Evolutionary conservation across 176 grass and related monocot genomes (phyloP).

Genomic region (Puya raimondii): DNA sequence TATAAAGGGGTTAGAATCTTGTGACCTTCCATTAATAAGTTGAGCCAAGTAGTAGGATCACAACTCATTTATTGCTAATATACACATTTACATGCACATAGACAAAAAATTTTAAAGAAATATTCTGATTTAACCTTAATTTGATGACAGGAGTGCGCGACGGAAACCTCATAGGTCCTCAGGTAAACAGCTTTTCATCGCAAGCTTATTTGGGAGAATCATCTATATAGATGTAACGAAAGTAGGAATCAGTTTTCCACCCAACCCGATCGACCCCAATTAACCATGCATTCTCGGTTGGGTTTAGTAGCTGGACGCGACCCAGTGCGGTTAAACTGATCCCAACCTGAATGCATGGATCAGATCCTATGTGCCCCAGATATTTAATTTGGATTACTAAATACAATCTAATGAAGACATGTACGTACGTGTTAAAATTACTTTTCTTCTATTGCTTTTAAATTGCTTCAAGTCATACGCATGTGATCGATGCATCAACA

Average conservation of each 20-base stretch:
- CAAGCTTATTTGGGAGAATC: background rate
- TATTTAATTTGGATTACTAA: too few relatives aligned
- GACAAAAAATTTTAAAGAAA: background rate
- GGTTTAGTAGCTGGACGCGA: too few relatives aligned
- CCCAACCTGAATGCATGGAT: too few relatives aligned
- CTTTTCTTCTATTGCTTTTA: background rate
- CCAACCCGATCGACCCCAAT: too few relatives aligned
- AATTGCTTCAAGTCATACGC: background rate
- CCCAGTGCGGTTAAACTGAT: too few relatives aligned
- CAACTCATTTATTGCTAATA: too few relatives aligned
- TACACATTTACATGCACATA: background rate
- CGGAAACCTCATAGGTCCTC: slow-evolving; percentile 19
- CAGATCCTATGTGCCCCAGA: too few relatives aligned
- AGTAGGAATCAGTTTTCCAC: background rate
- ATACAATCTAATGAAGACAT: background rate
- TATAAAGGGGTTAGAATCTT: too few relatives aligned
- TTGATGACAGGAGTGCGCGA: slow-evolving; percentile 10
- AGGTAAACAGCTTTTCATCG: background rate
- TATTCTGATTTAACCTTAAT: background rate
- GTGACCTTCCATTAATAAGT: background rate
- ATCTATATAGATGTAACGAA: background rate
- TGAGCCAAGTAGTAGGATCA: slow-evolving; percentile 3
- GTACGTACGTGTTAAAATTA: background rate
- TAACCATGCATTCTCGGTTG: too few relatives aligned
- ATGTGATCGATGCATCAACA: slow-evolving; percentile 4